Percentiles rank a stretch among this genome's conserved stretches.
Evolutionary conservation across 2,329 filamentous ascomycete genomes (phyloP).

Genomic region (Calycina herbarum): DNA sequence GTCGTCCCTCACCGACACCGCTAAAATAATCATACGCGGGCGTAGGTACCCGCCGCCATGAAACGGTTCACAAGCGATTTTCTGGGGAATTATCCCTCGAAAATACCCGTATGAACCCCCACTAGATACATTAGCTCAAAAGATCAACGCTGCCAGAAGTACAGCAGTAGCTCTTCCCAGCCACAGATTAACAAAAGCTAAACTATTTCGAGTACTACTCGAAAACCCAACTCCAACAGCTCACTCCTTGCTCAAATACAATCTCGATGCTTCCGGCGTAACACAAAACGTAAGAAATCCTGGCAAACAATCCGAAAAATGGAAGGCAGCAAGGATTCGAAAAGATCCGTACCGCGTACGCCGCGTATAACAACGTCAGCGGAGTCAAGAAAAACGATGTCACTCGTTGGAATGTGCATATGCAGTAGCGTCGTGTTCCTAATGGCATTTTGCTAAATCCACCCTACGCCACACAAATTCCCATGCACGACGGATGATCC

Average conservation of each 20-base stretch:
- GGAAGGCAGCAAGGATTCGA: background rate
- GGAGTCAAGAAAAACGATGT: background rate
- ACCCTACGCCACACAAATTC: background rate
- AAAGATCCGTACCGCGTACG: background rate
- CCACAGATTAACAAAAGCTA: background rate
- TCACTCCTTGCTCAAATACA: background rate
- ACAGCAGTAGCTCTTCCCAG: background rate
- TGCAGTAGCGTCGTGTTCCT: background rate
- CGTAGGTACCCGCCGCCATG: background rate
- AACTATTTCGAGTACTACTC: background rate
- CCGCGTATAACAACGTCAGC: conserved; percentile 5
- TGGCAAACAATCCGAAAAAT: background rate
- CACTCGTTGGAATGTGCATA: conserved; percentile 1
- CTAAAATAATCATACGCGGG: background rate
- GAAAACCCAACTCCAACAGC: background rate
- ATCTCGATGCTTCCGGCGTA: background rate
- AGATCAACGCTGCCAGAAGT: background rate
- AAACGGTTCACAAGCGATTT: background rate
- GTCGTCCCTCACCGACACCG: background rate
- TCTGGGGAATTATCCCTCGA: background rate
- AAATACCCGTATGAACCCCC: too few relatives aligned
- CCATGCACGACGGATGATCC: conserved; percentile 1
- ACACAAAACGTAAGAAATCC: conserved; percentile 2
- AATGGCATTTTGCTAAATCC: background rate
- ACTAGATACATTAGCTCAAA: too few relatives aligned